phyloP scores from a whole-genome alignment of 140 eudicot species.

The Anethum foeniculum region DNA sequence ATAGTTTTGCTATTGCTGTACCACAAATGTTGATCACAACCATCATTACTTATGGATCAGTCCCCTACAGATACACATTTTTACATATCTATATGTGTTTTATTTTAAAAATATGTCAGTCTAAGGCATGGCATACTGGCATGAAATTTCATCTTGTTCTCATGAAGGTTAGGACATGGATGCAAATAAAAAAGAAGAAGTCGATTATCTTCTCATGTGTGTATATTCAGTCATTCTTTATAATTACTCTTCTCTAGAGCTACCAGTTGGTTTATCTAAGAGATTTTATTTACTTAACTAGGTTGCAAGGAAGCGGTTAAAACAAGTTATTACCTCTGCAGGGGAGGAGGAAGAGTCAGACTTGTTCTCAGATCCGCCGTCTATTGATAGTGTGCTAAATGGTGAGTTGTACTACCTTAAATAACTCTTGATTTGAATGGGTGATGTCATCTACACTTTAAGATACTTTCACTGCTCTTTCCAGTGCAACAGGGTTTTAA shows the following conservation, averaged over 20 bases:
- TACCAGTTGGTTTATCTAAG: constrained; percentile 22
- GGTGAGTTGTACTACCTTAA: constrained; percentile 41
- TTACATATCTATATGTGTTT: background rate
- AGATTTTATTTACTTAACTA: constrained; percentile 29
- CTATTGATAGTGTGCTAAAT: constrained; percentile 36
- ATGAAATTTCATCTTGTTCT: background rate
- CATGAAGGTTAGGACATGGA: background rate
- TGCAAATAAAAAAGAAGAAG: background rate
- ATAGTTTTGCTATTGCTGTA: background rate
- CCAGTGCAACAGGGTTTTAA: background rate
- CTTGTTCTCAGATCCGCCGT: constrained; percentile 43
- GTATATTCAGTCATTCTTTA: background rate
- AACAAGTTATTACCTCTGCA: constrained; percentile 70
- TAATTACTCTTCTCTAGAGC: constrained; percentile 1
- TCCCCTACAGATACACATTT: background rate
- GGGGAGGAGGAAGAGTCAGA: constrained; percentile 56
- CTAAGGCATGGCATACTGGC: background rate
- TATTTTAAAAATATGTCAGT: background rate
- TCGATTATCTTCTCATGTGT: background rate
- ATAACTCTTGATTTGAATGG: background rate
- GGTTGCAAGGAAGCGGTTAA: constrained; percentile 78
- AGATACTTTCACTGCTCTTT: background rate
- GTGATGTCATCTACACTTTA: background rate
- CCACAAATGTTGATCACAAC: background rate
- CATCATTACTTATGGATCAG: background rate